Base-by-base conservation (phyloP, 2,329 filamentous ascomycete genomes). In the Oidium heveae region DNA sequence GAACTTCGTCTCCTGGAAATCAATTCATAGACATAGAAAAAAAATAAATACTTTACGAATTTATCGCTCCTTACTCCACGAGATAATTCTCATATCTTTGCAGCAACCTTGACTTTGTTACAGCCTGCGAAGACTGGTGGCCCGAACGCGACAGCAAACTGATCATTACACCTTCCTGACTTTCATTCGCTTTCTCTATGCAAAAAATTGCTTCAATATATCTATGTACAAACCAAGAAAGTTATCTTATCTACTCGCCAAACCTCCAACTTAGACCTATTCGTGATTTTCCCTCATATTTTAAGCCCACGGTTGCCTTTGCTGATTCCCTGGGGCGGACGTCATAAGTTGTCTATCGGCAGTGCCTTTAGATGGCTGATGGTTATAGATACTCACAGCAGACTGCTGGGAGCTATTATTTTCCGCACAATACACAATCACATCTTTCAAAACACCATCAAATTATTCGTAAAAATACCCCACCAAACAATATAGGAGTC, bases 331-430 rank as follows among this genome's bases (percentile, higher is more conserved):
- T 50, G 47, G 62, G 61, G 61, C 58, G 54, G 57, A 58, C 58
- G 56, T 60, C 59, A 54, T 56, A 58, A 32, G 55, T 58, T 51
- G 54, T 61, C 56, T 57, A 39, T 57, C 56, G 52, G 59, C 58
- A 60, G 62, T 56, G 59, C 57, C 66, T 62, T 74, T 79, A 76
- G 72, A 79, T 81, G 77, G 78, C 79, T 71, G 76, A 82, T 78
- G 76, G 74, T 75, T 76, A 75, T 70, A 72, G 72, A 69, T 79
- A 78, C 71, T 68, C 72, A 68, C 72, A 75, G 70, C 74, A 75
- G 72, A 64, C 66, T 62, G 71, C 72, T 69, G 71, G 72, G 69
- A 75, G 74, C 66, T 73, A 74, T 66, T 76, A 76, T 68, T 74
- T 75, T 67, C 67, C 71, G 61, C 73, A 74, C 64, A 69, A 61